Percentiles rank a stretch among this genome's conserved stretches.
These are phyloP conservation scores for Botrytis byssoidea DNA, from an alignment of 2,329 filamentous ascomycete species.

Conservation along the genomic window DNA sequence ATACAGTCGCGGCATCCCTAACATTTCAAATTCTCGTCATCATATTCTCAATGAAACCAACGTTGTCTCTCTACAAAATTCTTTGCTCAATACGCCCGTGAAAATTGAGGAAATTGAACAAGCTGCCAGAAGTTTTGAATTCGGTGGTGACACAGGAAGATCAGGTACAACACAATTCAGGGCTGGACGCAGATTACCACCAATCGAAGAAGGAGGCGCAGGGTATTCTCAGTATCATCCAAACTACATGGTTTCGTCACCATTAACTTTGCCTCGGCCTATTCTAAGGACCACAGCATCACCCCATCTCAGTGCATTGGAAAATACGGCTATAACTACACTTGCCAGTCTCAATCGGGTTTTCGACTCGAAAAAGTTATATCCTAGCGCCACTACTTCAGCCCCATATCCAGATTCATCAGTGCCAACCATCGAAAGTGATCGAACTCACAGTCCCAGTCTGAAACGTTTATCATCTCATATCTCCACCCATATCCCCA, in stretches of 20 bases:
- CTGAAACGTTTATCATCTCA: neutral
- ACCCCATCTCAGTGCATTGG: neutral
- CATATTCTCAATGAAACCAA: neutral
- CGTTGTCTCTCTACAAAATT: neutral
- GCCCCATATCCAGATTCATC: neutral
- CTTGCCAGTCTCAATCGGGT: neutral
- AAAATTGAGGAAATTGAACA: neutral
- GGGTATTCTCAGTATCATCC: neutral
- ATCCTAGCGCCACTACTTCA: too few species aligned
- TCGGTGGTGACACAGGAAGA: too few species aligned
- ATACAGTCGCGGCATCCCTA: neutral
- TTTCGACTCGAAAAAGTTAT: neutral
- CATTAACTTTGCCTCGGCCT: too few species aligned
- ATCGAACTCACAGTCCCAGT: too few species aligned
- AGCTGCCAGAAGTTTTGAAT: neutral
- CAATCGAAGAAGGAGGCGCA: neutral
- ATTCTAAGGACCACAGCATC: neutral
- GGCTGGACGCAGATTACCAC: neutral
- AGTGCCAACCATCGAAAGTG: neutral
- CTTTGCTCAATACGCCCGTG: neutral
- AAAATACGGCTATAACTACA: neutral
- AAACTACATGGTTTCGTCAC: neutral
- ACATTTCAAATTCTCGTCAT: neutral
- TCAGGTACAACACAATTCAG: neutral
- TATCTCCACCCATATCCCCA: neutral